Base-by-base conservation (phyloP, 257 asterid genomes). In the Solanum paucissectum region DNA sequence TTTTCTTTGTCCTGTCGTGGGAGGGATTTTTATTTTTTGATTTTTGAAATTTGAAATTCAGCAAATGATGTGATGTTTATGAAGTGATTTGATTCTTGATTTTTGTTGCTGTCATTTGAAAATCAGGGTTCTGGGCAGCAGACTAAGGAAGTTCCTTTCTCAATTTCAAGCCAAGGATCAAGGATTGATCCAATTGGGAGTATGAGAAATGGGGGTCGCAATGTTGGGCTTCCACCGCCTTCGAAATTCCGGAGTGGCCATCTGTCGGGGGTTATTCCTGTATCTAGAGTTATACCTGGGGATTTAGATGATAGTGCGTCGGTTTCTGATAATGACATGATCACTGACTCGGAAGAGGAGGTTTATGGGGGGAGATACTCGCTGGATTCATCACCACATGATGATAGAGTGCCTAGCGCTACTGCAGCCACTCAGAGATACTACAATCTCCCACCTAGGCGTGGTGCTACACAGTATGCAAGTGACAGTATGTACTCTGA, bases 361-460 rank as follows among this genome's bases (percentile, higher is more conserved):
- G 86, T 90, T 37, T 92, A 92, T 38, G 92, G 90, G 27, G 92
- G 93, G 68, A 88, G 94, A 83, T 91, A 88, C 72, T 91, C 93
- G 3, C 83, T 91, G 40, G 94, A 92, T 42, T 91, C 94, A 6
- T 90, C 94, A 10, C 93, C 94, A 34, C 93, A 88, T 71, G 92
- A 91, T 40, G 90, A 91, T 14, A 88, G 93, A 83, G 83, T 90
- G 42, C 91, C 87, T 11, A 87, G 89, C 87, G 88, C 89, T 12
- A 42, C 86, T 82, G 71, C 89, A 18, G 29, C 49, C 32, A 90
- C 90, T 81, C 87, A 88, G 25, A 91, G 87, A 68, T 83, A 89
- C 79, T 86, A 76, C 74, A 60, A 81, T 83, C 87, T 88, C 69
- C 75, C 75, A n/a, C 83, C 33, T 62, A 86, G 91, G 85, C 92